These are phyloP conservation scores for Sphaerulina populicola DNA, from an alignment of 2,329 filamentous ascomycete species.

Conservation along the genomic window DNA sequence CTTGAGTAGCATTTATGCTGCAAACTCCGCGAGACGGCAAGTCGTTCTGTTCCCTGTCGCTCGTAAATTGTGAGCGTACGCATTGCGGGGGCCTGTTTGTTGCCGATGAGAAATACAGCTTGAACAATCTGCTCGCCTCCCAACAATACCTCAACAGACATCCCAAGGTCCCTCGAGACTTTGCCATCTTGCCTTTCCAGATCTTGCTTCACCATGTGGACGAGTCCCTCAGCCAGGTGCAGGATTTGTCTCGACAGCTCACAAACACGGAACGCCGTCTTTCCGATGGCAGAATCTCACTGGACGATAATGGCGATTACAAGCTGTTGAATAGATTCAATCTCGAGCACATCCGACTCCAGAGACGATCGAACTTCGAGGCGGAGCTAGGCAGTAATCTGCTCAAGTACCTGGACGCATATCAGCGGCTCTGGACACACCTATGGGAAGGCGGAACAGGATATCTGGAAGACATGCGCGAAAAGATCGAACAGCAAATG, in stretches of 20 bases:
- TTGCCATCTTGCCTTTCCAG: constrained; percentile 29
- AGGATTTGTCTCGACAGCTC: constrained; percentile 27
- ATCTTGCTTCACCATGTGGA: constrained; percentile 29
- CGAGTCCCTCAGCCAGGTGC: constrained; percentile 27
- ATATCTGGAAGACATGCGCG: constrained; percentile 32
- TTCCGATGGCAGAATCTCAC: constrained; percentile 28
- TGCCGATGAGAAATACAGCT: constrained; percentile 25
- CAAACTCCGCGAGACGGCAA: constrained; percentile 30
- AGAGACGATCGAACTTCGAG: constrained; percentile 30
- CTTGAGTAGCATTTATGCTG: constrained; percentile 26
- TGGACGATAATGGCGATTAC: constrained; percentile 32
- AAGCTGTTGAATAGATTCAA: constrained; percentile 31
- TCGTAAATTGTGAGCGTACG: constrained; percentile 29
- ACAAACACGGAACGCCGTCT: constrained; percentile 30
- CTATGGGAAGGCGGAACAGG: constrained; percentile 30
- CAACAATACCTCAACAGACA: constrained; percentile 30
- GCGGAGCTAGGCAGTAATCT: constrained; percentile 30
- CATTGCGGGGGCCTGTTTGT: constrained; percentile 30
- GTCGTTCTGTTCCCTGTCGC: constrained; percentile 31
- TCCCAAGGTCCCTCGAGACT: constrained; percentile 31
- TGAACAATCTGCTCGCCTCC: constrained; percentile 24
- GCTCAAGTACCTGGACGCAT: constrained; percentile 29
- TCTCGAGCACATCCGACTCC: constrained; percentile 29
- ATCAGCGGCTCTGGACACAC: constrained; percentile 26
- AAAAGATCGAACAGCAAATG: constrained; percentile 31